Base-by-base conservation (phyloP, 352 stramenopile genomes). In the Phytophthora constricta region DNA sequence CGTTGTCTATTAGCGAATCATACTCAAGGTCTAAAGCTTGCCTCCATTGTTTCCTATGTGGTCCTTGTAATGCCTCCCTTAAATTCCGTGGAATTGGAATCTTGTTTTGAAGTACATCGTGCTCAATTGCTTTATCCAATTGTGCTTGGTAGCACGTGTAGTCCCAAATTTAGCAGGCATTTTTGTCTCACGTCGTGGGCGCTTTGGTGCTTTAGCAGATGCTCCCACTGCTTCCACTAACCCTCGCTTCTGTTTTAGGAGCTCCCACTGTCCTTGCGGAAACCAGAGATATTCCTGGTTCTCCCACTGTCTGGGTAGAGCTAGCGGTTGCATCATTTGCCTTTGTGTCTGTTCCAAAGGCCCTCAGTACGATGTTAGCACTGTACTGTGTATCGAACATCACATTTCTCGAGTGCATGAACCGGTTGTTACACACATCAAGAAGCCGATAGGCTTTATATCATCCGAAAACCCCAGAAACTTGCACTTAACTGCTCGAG, bases 101-200 rank as follows among this genome's bases (percentile, higher is more conserved):
- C 42, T 65, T 58, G 37, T 58, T 26, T n/a, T 46, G 13, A 11
- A 53, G 27, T 13, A 54, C 26, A 7, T 65, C 58, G 4, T 53
- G 17, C 8, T 34, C 26, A 22, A 59, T 22, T 27, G 9, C 42
- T n/a, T 58, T 55, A 22, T 67, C 31, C 8, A 60, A 14, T 11
- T 33, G 33, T 39, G 39, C 50, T n/a, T 67, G 50, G 13, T 50
- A 67, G 23, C 49, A 60, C 41, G 41, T 25, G 55, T 50, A 61
- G n/a, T 56, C 59, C 22, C 47, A 16, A 26, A 61, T 10, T 27
- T 19, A 5, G 47, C 53, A 19, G 50, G 28, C 43, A 41, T 52
- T 19, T 60, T 61, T 10, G 47, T 22, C 39, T 65, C 48, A 39
- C 48, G 58, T 39, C 37, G 58, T 49, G 33, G 58, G 13, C 34